Base-by-base conservation (phyloP, 495 filamentous ascomycete genomes). In the Cryomyces minteri region DNA sequence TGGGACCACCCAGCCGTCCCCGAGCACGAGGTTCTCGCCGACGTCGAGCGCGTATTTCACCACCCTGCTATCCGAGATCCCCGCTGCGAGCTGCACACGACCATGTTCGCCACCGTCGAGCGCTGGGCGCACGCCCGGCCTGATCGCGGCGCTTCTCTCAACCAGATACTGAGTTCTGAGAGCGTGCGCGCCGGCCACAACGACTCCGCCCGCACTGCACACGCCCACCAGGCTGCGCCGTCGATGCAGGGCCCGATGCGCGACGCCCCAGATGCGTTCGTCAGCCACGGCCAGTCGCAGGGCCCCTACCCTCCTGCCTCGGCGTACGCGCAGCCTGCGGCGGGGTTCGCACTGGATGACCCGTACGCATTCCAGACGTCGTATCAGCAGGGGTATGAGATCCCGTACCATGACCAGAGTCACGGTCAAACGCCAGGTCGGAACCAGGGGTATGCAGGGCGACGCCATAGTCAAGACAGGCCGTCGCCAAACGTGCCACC, bases 1-100 rank as follows among this genome's bases (percentile, higher is more conserved):
- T 94, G 86, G 87, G 78, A 96, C 44, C 78, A 94, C 56, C 75
- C 79, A 25, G 74, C 79, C 31, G 73, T 92, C 5, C 73, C 83
- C 2, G 77, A 85, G 11, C 67, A 85, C 31, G 74, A 90, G 53
- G 81, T 96, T 0, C 63, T 88, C 29, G 59, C 79, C 38, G 88
- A 95, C 47, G 74, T 86, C 40, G 51, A 80, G 11, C 70, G 68
- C 8, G 80, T 81, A 2, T 93, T 96, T 67, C 88, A 96, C 58
- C 88, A 96, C 58, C 88, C 88, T 0, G 84, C 77, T 5, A 62
- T 84, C 39, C 74, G 85, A 8, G 71, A 88, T 44, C 75, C 75
- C 14, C 62, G 64, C 44, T 67, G 77, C 43, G 82, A 94, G 54
- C 74, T 88, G 39, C 88, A 95, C 52, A 65, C 74, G 5, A 73